These are phyloP conservation scores for Chiua virens DNA, from an alignment of 768 basidiomycete genomes.

Conservation along the genomic window DNA sequence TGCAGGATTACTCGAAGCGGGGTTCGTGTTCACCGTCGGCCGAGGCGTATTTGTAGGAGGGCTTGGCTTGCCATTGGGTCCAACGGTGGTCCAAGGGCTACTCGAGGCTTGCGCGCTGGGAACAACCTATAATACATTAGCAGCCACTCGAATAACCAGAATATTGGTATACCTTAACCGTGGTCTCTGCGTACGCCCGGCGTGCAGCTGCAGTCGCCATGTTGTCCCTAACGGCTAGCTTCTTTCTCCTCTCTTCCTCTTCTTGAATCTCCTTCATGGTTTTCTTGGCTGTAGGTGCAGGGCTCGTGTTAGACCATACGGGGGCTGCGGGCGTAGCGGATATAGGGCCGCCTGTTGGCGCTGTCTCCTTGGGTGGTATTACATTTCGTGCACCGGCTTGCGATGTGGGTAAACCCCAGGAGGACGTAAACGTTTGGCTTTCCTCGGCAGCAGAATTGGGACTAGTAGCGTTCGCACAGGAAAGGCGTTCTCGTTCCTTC, in stretches of 20 bases:
- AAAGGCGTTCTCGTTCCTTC: slow-evolving; percentile 64
- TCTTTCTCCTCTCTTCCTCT: slow-evolving; percentile 90
- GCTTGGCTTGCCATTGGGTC: slow-evolving; percentile 64
- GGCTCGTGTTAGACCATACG: slow-evolving; percentile 74
- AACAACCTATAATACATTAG: slow-evolving; percentile 32
- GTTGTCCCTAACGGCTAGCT: slow-evolving; percentile 58
- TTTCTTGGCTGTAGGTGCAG: slow-evolving; percentile 66
- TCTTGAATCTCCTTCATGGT: slow-evolving; percentile 99
- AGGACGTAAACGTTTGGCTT: slow-evolving; percentile 59
- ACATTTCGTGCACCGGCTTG: slow-evolving; percentile 59
- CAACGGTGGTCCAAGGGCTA: slow-evolving; percentile 86
- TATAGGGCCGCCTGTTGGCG: slow-evolving; percentile 17
- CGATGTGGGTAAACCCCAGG: slow-evolving; percentile 89
- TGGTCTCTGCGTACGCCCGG: slow-evolving; percentile 77
- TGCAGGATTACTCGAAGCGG: slow-evolving; percentile 28
- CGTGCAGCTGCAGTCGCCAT: slow-evolving; percentile 55
- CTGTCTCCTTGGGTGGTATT: slow-evolving; percentile 43
- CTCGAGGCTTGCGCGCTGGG: slow-evolving; percentile 36
- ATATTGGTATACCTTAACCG: slow-evolving; percentile 56
- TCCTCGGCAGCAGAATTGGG: slow-evolving; percentile 49
- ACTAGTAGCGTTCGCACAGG: slow-evolving; percentile 43
- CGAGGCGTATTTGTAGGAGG: slow-evolving; percentile 34
- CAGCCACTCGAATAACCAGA: background rate
- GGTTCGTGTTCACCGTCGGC: slow-evolving; percentile 33
- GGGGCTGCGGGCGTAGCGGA: slow-evolving; percentile 38